phyloP scores from a whole-genome alignment of 2,329 filamentous ascomycete species.

The Neurospora crassa region DNA sequence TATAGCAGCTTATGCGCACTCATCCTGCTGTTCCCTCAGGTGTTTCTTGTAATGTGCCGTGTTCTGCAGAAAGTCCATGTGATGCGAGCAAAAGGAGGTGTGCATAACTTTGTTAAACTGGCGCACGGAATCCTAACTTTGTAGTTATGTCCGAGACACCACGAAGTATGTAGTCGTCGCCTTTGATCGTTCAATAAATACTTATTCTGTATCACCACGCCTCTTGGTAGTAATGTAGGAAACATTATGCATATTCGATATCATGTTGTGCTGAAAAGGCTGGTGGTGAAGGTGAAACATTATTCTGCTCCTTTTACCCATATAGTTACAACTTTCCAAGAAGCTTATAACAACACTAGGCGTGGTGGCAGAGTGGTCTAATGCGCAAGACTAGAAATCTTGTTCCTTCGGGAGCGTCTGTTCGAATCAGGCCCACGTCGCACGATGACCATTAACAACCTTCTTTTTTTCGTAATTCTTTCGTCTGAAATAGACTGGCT shows the following conservation, averaged over 20 bases:
- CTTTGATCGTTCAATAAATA: too few species aligned
- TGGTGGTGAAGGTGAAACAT: background rate
- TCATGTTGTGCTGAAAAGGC: background rate
- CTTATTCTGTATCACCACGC: background rate
- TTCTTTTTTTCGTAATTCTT: background rate
- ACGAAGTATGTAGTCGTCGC: too few species aligned
- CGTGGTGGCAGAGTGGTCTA: too few species aligned
- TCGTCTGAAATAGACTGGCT: background rate
- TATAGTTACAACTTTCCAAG: rapidly evolving
- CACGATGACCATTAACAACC: background rate
- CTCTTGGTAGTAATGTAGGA: background rate
- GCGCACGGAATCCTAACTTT: too few species aligned
- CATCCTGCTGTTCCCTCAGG: background rate
- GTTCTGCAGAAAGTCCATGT: background rate
- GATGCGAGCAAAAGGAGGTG: too few species aligned
- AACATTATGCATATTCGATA: background rate
- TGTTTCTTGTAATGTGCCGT: background rate
- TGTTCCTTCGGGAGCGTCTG: too few species aligned
- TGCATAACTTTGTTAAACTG: too few species aligned
- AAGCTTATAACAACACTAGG: background rate
- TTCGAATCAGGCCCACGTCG: background rate
- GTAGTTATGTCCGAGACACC: too few species aligned
- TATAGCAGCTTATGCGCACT: background rate
- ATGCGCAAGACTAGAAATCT: too few species aligned
- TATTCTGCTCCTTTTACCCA: background rate